These are phyloP conservation scores for Rhinocladiella mackenziei DNA, from an alignment of 2,329 filamentous ascomycete genomes.

Conservation along the genomic window DNA sequence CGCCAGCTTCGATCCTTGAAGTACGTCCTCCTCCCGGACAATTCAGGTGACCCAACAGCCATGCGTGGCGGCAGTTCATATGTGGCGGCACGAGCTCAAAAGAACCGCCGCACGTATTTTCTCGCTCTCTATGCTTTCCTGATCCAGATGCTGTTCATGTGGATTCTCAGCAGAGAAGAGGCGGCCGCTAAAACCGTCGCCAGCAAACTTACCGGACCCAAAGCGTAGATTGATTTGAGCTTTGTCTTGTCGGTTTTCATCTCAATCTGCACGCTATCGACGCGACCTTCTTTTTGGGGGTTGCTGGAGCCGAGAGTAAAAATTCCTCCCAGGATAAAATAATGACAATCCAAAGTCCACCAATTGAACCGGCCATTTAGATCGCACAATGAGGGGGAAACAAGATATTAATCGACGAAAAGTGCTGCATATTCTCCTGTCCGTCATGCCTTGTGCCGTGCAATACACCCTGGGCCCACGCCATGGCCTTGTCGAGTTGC, in stretches of 20 bases:
- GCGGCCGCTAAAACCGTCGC: constrained; percentile 34
- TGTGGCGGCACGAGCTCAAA: constrained; percentile 76
- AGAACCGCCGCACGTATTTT: constrained; percentile 84
- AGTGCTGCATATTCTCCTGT: too few species aligned
- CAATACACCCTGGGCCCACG: too few species aligned
- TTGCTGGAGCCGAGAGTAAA: too few species aligned
- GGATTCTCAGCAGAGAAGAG: constrained; percentile 62
- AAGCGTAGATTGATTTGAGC: constrained; percentile 15
- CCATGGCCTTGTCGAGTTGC: too few species aligned
- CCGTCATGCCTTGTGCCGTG: too few species aligned
- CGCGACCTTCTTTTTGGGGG: too few species aligned
- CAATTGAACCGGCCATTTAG: too few species aligned
- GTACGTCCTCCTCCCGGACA: constrained; percentile 91
- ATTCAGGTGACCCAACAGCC: constrained; percentile 56
- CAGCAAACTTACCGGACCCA: constrained; percentile 20
- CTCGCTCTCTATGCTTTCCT: constrained; percentile 92
- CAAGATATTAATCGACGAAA: too few species aligned
- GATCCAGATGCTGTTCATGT: constrained; percentile 94
- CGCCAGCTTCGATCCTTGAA: constrained; percentile 91
- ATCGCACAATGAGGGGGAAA: too few species aligned
- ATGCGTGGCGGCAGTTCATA: constrained; percentile 56
- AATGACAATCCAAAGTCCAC: too few species aligned
- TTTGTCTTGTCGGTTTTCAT: constrained; percentile 3
- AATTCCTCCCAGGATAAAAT: too few species aligned
- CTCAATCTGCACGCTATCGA: background rate